Conservation (phyloP, 1,139 yeast genomes). For the Eremothecium cymbalariae region DNA sequence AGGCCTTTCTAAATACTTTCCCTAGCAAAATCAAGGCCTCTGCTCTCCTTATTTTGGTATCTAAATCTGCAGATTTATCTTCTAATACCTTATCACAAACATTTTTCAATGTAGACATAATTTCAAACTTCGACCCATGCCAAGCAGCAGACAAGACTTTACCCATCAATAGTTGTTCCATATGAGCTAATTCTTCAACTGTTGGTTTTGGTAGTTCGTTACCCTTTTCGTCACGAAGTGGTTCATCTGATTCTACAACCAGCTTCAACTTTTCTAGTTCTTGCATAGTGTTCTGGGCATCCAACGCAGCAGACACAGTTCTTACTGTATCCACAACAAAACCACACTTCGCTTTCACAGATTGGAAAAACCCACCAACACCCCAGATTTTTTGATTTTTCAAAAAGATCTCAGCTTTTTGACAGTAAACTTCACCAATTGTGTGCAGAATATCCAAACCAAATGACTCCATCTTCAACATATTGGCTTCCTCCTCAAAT, state of each 20-base stretch:
- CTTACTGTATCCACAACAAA: conserved; percentile 80
- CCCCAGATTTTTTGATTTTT: conserved; percentile 73
- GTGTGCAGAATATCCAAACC: conserved; percentile 87
- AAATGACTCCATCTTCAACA: conserved; percentile 86
- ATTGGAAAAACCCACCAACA: conserved; percentile 75
- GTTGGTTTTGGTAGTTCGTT: conserved; percentile 51
- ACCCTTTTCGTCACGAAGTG: conserved; percentile 39
- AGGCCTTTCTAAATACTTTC: conserved; percentile 53
- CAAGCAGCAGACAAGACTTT: conserved; percentile 93
- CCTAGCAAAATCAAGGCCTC: conserved; percentile 71
- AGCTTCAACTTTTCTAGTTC: conserved; percentile 68
- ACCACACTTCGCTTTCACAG: conserved; percentile 80
- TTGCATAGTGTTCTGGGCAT: conserved; percentile 83
- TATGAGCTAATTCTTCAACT: conserved; percentile 71
- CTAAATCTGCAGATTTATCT: conserved; percentile 47
- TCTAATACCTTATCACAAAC: conserved; percentile 78
- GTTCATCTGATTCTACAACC: conserved; percentile 38
- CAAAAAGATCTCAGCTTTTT: conserved; percentile 52
- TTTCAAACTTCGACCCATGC: conserved; percentile 88
- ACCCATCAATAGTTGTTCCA: conserved; percentile 81
- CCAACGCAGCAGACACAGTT: conserved; percentile 77
- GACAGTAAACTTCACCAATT: conserved; percentile 67
- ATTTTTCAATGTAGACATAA: conserved; percentile 76
- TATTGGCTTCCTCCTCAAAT: conserved; percentile 74
- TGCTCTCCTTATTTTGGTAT: conserved; percentile 65